phyloP scores from a whole-genome alignment of 2,329 filamentous ascomycete genomes.

The Ophiocordyceps camponoti-saundersi region DNA sequence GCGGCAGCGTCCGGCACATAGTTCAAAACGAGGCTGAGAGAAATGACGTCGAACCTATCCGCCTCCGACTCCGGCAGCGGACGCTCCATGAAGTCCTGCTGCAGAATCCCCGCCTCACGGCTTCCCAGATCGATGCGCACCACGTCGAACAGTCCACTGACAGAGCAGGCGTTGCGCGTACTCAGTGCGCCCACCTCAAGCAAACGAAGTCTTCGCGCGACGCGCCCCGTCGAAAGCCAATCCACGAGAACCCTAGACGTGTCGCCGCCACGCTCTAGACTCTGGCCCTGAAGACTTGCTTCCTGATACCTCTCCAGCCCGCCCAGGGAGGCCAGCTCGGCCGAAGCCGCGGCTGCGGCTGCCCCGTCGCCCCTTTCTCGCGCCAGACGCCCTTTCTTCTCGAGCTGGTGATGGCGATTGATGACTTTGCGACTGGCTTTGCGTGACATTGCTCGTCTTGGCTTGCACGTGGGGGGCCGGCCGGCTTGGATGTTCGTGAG shows the following conservation, averaged over 20 bases:
- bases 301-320: conserved; percentile 48
- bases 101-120: conserved; percentile 60
- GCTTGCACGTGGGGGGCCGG: conserved; percentile 37
- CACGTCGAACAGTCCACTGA: conserved; percentile 52
- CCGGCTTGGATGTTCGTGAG: conserved; percentile 28
- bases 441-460: conserved; percentile 40
- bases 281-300: conserved; percentile 52
- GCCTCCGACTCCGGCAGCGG: conserved; percentile 46
- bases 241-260: conserved; percentile 47
- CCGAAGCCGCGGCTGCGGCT: conserved; percentile 26
- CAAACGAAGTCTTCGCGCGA: conserved; percentile 34
- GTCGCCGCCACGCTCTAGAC: conserved; percentile 48
- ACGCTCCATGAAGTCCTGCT: conserved; percentile 89
- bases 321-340: conserved; percentile 39
- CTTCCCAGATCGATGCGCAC: conserved; percentile 82
- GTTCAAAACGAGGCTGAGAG: conserved; percentile 82
- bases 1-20: conserved; percentile 65
- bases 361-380: conserved; percentile 30
- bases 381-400: conserved; percentile 44
- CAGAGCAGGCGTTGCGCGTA: conserved; percentile 68
- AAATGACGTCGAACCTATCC: conserved; percentile 75
- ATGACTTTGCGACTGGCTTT: conserved; percentile 48
- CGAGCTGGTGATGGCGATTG: conserved; percentile 46
- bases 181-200: conserved; percentile 85
- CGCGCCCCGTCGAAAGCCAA: conserved; percentile 30